Base-by-base conservation (phyloP, 1,139 yeast species). In the Keqinozyma sinolaborantium region DNA sequence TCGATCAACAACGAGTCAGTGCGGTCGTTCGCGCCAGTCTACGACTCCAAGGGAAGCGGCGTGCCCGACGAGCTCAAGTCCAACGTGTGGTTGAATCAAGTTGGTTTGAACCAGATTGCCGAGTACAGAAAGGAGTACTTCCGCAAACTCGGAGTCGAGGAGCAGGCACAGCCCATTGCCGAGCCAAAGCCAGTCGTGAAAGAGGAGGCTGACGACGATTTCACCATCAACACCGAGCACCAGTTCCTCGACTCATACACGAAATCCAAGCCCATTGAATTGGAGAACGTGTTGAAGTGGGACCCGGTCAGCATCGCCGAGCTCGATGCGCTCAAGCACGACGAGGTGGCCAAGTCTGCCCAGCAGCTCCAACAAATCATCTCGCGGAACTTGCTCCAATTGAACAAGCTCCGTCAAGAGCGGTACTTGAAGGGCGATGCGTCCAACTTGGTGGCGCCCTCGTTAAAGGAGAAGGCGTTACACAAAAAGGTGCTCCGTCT, bases 21-120 rank as follows among this genome's bases (percentile, higher is more conserved):
- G 39, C 70, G 73, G 35, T 75, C 87, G 9, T 90, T 87, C 71
- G 95, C 94, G 0, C 97, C 97, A 3, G 55, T 70, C 1, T 59
- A 70, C 26, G 96, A 88, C 53, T 87, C 84, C 55, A 72, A 74
- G 27, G 79, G 78, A 16, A 69, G 84, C 2, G 81, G 86, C 6
- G 64, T 87, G 5, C 74, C 83, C 15, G 74, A 75, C 14, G 71
- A 71, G 10, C 73, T 79, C 38, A 81, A 83, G 38, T 79, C 83
- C 2, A 65, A 77, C 15, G 74, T 85, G 6, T 90, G 97, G 96
- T 70, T 79, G 36, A 86, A 83, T 44, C 87, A 79, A 51, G 64
- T 81, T 29, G 94, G 94, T 0, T 68, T 69, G 32, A 63, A 65
- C 29, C 68, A 76, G 34, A 56, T 79, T 19, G 55, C 56, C n/a